Percentiles rank a stretch among this genome's conserved stretches.
phyloP scores from a whole-genome alignment of 164 flowering plant genomes.

The Akebia trifoliata region DNA sequence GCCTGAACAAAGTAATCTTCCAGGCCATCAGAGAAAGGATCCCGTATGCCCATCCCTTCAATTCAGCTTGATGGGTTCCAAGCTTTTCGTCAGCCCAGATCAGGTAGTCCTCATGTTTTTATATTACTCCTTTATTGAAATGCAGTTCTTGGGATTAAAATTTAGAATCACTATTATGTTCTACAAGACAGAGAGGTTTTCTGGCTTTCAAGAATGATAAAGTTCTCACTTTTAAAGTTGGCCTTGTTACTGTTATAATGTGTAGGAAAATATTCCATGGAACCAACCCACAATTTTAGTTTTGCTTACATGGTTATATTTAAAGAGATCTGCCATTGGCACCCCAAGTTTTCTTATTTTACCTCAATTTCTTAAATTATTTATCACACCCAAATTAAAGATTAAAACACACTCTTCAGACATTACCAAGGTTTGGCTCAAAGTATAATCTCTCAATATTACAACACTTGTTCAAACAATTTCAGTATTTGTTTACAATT shows the following conservation, averaged over 20 bases:
- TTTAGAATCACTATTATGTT: not conserved
- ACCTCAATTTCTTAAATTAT: too few species aligned
- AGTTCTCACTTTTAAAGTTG: not conserved
- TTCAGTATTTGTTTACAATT: not conserved
- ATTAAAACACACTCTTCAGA: too few species aligned
- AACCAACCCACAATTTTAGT: not conserved
- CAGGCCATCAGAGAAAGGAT: slow-evolving; percentile 68
- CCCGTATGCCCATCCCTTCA: slow-evolving; percentile 85
- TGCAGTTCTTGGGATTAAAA: not conserved
- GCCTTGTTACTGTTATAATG: not conserved
- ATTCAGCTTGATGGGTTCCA: slow-evolving; percentile 98
- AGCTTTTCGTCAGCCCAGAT: slow-evolving; percentile 86
- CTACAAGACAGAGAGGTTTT: not conserved
- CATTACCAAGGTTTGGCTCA: too few species aligned
- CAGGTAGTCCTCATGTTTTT: slow-evolving; percentile 50
- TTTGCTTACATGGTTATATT: too few species aligned
- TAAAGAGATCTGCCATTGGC: too few species aligned
- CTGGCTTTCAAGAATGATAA: not conserved
- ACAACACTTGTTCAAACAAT: too few species aligned
- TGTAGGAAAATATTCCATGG: not conserved
- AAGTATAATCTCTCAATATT: too few species aligned
- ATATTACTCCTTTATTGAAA: not conserved
- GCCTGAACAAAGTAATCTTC: slow-evolving; percentile 64
- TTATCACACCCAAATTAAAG: too few species aligned
- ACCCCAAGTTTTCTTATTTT: too few species aligned